Percentiles rank a stretch among this genome's conserved stretches.
These are phyloP conservation scores for Berberis vulgaris DNA, from an alignment of 164 flowering plant genomes.

Conservation along the genomic window DNA sequence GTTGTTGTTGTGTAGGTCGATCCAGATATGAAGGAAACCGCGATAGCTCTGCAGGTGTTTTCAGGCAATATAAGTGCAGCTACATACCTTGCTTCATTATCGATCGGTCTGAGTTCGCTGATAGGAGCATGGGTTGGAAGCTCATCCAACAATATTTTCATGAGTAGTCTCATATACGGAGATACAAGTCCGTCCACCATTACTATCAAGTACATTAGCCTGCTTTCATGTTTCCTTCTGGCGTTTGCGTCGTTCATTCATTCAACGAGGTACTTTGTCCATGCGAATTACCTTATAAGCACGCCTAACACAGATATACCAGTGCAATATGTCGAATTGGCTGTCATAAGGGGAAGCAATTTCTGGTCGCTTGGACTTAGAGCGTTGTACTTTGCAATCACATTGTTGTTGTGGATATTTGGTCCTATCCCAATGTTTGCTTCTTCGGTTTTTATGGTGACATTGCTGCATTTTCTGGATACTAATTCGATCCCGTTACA, in stretches of 20 bases:
- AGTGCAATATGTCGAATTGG: slow-evolving; percentile 24
- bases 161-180: slow-evolving; percentile 35
- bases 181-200: slow-evolving; percentile 34
- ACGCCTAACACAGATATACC: slow-evolving; percentile 50
- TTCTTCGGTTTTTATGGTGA: slow-evolving; percentile 30
- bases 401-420: slow-evolving; percentile 47
- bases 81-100: slow-evolving; percentile 40
- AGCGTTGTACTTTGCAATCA: slow-evolving; percentile 43
- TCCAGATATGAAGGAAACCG: slow-evolving; percentile 22
- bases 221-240: slow-evolving; percentile 45
- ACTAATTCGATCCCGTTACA: slow-evolving; percentile 28
- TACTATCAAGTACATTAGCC: slow-evolving; percentile 42
- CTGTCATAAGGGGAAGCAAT: slow-evolving; percentile 39
- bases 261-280: slow-evolving; percentile 38
- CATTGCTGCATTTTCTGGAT: slow-evolving; percentile 30
- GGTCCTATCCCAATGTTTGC: slow-evolving; percentile 56
- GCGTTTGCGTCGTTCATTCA: slow-evolving; percentile 57
- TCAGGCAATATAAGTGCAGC: slow-evolving; percentile 42
- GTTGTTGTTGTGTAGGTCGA: slow-evolving; percentile 3
- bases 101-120: slow-evolving; percentile 46
- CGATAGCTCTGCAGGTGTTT: slow-evolving; percentile 31
- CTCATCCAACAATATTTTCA: slow-evolving; percentile 28
- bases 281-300: slow-evolving; percentile 53
- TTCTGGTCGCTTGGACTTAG: slow-evolving; percentile 55
- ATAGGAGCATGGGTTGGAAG: slow-evolving; percentile 63